phyloP scores from a whole-genome alignment of 1,284 basidiomycete species.

The Tranzscheliella williamsii region DNA sequence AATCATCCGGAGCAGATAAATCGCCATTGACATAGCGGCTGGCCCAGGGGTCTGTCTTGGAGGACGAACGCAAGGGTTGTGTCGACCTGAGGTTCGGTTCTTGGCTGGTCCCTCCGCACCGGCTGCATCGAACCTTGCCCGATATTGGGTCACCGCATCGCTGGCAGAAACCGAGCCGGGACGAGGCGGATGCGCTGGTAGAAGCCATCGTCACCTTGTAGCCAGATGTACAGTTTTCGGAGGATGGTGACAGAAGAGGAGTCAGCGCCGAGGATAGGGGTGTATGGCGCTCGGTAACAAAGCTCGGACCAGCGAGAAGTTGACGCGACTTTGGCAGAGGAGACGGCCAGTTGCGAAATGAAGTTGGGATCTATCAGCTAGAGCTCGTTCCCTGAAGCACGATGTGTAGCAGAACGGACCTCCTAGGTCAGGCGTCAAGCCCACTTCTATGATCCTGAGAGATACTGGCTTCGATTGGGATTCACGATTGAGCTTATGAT shows the following conservation, averaged over 20 bases:
- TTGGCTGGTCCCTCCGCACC: conserved; percentile 20
- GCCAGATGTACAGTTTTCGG: background rate
- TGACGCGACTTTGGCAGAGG: too few species aligned
- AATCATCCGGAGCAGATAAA: background rate
- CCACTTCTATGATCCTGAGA: too few species aligned
- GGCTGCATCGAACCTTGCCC: conserved; percentile 15
- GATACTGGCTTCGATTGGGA: too few species aligned
- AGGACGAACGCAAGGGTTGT: conserved; percentile 1
- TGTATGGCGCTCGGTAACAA: too few species aligned
- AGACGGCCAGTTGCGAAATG: too few species aligned
- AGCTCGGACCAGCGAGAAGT: background rate
- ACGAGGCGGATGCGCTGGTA: background rate
- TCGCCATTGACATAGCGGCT: conserved; percentile 13
- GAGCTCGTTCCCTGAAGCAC: too few species aligned
- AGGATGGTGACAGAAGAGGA: background rate
- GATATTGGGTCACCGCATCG: conserved; percentile 36
- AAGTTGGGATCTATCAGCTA: too few species aligned
- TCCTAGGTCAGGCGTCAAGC: too few species aligned
- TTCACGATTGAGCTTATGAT: too few species aligned
- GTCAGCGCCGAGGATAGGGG: too few species aligned
- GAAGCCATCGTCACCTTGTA: background rate
- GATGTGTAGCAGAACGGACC: too few species aligned
- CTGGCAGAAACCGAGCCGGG: conserved; percentile 26
- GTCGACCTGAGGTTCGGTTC: conserved; percentile 9
- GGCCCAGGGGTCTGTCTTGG: conserved; percentile 25